Conservation (phyloP, 768 basidiomycete genomes). For the Austroboletus eburneus region DNA sequence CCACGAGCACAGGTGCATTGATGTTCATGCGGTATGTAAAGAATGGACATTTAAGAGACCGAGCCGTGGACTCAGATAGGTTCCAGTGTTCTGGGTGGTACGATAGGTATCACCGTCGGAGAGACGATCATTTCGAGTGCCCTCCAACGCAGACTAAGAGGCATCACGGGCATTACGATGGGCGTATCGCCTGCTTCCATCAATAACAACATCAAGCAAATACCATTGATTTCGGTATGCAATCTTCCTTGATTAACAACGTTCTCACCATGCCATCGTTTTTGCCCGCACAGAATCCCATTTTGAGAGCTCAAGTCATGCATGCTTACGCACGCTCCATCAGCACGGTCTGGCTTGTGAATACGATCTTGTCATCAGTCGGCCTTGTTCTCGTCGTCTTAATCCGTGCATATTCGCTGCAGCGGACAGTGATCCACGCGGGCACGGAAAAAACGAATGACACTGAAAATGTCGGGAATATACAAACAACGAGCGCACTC, state of each 20-base stretch:
- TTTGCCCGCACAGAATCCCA: slow-evolving; percentile 25
- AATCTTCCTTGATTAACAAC: not conserved
- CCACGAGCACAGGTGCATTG: slow-evolving; percentile 69
- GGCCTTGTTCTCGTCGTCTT: slow-evolving; percentile 32
- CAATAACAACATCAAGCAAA: slow-evolving; percentile 41
- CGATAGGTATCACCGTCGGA: slow-evolving; percentile 69
- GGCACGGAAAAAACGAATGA: slow-evolving; percentile 20
- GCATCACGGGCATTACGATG: slow-evolving; percentile 24
- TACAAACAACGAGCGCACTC: too few relatives aligned
- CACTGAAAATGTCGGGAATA: too few relatives aligned
- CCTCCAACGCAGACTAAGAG: slow-evolving; percentile 14
- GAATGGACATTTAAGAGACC: too few relatives aligned
- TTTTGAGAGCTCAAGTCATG: slow-evolving; percentile 28
- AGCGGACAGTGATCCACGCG: slow-evolving; percentile 22
- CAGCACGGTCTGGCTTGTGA: slow-evolving; percentile 39
- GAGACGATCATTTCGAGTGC: slow-evolving; percentile 68
- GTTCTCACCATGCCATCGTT: not conserved
- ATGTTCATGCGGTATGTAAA: slow-evolving; percentile 57
- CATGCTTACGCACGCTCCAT: slow-evolving; percentile 36
- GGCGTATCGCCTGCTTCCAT: slow-evolving; percentile 43
- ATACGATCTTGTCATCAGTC: slow-evolving; percentile 27
- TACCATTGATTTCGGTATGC: slow-evolving; percentile 33
- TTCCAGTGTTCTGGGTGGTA: slow-evolving; percentile 62
- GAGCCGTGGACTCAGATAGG: not conserved
- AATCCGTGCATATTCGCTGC: slow-evolving; percentile 34